Conservation (phyloP, 495 filamentous ascomycete genomes). For the Aspergillus indologenus region DNA sequence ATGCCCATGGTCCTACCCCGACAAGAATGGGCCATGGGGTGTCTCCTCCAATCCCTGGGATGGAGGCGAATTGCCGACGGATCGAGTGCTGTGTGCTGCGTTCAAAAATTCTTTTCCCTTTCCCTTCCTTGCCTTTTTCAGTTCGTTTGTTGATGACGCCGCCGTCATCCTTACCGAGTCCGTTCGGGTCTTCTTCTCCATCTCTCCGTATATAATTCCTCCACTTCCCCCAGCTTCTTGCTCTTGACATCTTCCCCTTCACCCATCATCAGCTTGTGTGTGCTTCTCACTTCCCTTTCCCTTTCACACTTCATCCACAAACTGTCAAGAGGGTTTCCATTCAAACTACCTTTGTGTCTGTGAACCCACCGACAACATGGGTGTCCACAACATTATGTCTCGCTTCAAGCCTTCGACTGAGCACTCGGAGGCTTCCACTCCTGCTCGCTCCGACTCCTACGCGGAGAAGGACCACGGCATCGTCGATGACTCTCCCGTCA, state of each 20-base stretch:
- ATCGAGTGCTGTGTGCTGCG: too few species aligned
- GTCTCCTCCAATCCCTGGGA: slow-evolving; percentile 17
- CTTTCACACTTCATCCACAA: neutral
- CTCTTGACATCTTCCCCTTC: slow-evolving; percentile 16
- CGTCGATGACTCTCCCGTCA: slow-evolving; percentile 46
- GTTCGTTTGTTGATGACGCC: neutral
- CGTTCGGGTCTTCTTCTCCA: slow-evolving; percentile 17
- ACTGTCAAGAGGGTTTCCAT: slow-evolving; percentile 4
- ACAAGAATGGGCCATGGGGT: slow-evolving; percentile 12
- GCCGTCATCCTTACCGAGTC: slow-evolving; percentile 6
- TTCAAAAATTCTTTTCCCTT: slow-evolving; percentile 11
- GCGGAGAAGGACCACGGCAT: slow-evolving; percentile 40
- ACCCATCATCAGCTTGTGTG: too few species aligned
- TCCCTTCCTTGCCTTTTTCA: slow-evolving; percentile 20
- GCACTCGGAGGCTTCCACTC: slow-evolving; percentile 37
- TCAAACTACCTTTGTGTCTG: neutral
- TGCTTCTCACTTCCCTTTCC: slow-evolving; percentile 8
- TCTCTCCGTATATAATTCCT: slow-evolving; percentile 13
- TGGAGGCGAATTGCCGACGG: slow-evolving; percentile 24
- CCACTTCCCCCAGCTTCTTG: slow-evolving; percentile 13
- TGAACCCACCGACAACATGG: slow-evolving; percentile 32
- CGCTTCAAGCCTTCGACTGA: slow-evolving; percentile 34
- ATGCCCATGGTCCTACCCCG: slow-evolving; percentile 33
- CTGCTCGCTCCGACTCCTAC: slow-evolving; percentile 36
- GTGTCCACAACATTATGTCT: slow-evolving; percentile 32